Conservation (phyloP, 2,329 filamentous ascomycete species). For the Colletotrichum horii region DNA sequence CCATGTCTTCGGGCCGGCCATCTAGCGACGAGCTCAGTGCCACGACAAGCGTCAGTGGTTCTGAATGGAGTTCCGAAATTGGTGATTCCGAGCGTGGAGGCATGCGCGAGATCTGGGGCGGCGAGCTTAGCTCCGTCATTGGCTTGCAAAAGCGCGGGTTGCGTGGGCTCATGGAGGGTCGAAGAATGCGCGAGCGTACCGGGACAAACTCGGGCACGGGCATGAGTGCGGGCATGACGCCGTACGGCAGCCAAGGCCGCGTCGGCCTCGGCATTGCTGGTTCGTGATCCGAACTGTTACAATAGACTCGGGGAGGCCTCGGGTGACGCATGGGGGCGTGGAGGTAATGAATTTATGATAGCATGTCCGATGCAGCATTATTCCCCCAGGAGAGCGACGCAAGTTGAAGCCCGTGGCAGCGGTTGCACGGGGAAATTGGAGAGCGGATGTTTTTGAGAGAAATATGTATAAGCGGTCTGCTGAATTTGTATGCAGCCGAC, state of each 20-base stretch:
- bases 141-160: conserved; percentile 93
- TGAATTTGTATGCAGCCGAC: background rate
- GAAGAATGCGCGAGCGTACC: conserved; percentile 79
- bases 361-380: conserved; percentile 9
- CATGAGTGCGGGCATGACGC: conserved; percentile 22
- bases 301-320: background rate
- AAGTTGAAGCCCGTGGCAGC: background rate
- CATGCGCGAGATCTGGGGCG: conserved; percentile 75
- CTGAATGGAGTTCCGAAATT: conserved; percentile 62
- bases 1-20: conserved; percentile 41
- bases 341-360: conserved; percentile 20
- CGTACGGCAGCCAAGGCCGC: conserved; percentile 31
- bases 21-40: conserved; percentile 55
- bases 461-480: background rate
- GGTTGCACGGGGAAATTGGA: background rate
- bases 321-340: background rate
- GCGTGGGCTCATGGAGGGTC: conserved; percentile 91
- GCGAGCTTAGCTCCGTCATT: conserved; percentile 86
- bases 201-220: conserved; percentile 41
- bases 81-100: conserved; percentile 53
- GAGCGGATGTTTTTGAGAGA: background rate
- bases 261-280: conserved; percentile 61
- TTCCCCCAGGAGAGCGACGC: background rate
- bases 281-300: conserved; percentile 34
- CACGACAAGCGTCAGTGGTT: conserved; percentile 55